phyloP scores from a whole-genome alignment of 495 filamentous ascomycete species.

The Hypoxylon fragiforme region DNA sequence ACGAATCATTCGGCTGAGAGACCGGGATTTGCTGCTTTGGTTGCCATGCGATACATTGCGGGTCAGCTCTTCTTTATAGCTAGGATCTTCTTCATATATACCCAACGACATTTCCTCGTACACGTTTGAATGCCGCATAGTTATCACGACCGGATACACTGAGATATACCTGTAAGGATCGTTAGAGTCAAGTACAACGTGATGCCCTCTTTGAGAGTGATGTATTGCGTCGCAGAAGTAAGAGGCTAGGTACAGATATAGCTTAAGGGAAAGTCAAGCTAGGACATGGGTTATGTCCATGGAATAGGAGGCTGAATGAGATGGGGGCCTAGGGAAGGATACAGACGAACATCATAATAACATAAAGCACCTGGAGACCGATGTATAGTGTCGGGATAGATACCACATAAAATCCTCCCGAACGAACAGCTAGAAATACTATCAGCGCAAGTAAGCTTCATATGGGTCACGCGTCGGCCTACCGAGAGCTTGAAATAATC shows the following conservation, averaged over 20 bases:
- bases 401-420: conserved; percentile 84
- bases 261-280: too few relatives aligned
- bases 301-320: not conserved
- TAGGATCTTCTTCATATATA: conserved; percentile 61
- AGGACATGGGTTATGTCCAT: too few relatives aligned
- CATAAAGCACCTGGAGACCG: conserved; percentile 76
- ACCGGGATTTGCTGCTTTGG: conserved; percentile 25
- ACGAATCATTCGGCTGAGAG: conserved; percentile 35
- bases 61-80: conserved; percentile 11
- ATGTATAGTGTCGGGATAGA: conserved; percentile 69
- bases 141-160: conserved; percentile 75
- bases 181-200: not conserved
- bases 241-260: too few relatives aligned
- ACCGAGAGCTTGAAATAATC: conserved; percentile 77
- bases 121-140: conserved; percentile 65
- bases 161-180: conserved; percentile 62
- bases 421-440: conserved; percentile 63
- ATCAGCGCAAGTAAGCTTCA: conserved; percentile 2
- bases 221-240: not conserved
- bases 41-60: conserved; percentile 26
- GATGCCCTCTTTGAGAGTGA: not conserved
- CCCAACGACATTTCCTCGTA: conserved; percentile 71
- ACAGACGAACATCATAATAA: conserved; percentile 74
- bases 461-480: conserved; percentile 1
- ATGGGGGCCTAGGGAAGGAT: not conserved